These are phyloP conservation scores for Mallotus japonicus DNA, from an alignment of 441 rosid species.

Conservation along the genomic window DNA sequence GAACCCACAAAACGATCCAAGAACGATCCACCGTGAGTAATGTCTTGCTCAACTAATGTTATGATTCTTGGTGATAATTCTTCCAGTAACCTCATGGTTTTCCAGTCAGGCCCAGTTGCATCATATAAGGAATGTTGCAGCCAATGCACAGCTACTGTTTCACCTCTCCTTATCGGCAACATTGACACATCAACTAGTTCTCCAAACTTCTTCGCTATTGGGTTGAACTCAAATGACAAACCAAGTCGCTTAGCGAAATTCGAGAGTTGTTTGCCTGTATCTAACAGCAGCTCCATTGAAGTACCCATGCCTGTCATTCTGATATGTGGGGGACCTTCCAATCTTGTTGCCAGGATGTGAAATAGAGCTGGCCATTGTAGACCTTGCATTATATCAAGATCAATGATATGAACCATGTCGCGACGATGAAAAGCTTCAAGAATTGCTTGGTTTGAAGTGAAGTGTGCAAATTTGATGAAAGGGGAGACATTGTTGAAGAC, in stretches of 20 bases:
- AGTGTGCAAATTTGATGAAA: constrained; percentile 65
- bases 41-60: constrained; percentile 63
- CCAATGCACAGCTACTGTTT: constrained; percentile 65
- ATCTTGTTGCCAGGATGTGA: constrained; percentile 61
- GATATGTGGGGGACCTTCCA: constrained; percentile 55
- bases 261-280: constrained; percentile 62
- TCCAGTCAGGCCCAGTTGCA: constrained; percentile 59
- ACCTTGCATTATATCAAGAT: constrained; percentile 73
- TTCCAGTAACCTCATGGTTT: constrained; percentile 45
- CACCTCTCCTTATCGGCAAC: constrained; percentile 37
- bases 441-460: constrained; percentile 70
- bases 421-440: constrained; percentile 59
- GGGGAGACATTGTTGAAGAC: constrained; percentile 60
- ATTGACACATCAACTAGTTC: constrained; percentile 38
- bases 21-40: constrained; percentile 49
- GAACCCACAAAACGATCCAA: constrained; percentile 63
- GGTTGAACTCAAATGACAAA: constrained; percentile 60
- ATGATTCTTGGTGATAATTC: constrained; percentile 44
- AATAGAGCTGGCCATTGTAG: constrained; percentile 73
- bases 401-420: constrained; percentile 56
- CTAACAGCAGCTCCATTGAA: constrained; percentile 47
- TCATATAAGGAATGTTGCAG: constrained; percentile 62
- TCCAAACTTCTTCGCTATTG: constrained; percentile 53
- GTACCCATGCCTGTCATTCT: constrained; percentile 61
- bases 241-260: constrained; percentile 62